Percentiles rank a stretch among this genome's conserved stretches.
phyloP scores from a whole-genome alignment of 805 yeast species.

The Sporopachydermia quercuum region DNA sequence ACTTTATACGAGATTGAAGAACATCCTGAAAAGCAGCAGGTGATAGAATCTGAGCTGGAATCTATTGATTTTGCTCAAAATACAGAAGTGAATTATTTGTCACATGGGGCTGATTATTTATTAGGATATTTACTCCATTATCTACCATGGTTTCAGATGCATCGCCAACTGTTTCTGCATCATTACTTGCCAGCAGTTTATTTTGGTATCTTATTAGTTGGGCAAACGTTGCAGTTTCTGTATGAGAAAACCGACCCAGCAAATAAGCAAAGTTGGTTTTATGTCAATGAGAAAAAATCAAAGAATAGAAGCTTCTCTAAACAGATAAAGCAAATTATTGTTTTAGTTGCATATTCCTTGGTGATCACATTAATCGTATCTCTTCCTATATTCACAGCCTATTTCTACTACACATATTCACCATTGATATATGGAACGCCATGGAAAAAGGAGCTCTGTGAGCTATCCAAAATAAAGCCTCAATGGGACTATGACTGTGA shows the following conservation, averaged over 20 bases:
- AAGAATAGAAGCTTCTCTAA: slow-evolving; percentile 15
- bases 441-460: slow-evolving; percentile 67
- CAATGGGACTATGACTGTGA: slow-evolving; percentile 88
- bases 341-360: slow-evolving; percentile 35
- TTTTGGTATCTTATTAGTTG: slow-evolving; percentile 67
- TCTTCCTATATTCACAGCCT: slow-evolving; percentile 34
- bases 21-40: no score
- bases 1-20: no score
- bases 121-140: slow-evolving; percentile 47
- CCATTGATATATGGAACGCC: slow-evolving; percentile 65
- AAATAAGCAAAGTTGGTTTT: slow-evolving; percentile 22
- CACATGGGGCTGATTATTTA: slow-evolving; percentile 25
- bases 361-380: no score
- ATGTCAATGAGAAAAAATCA: slow-evolving; percentile 19
- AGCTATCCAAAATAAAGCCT: slow-evolving; percentile 36
- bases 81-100: neutral
- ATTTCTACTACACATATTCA: slow-evolving; percentile 45
- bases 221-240: slow-evolving; percentile 32
- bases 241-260: neutral
- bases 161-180: slow-evolving; percentile 83
- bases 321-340: slow-evolving; percentile 25
- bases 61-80: slow-evolving; percentile 14
- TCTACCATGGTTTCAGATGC: slow-evolving; percentile 63
- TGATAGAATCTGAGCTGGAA: slow-evolving; percentile 4
- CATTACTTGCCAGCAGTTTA: slow-evolving; percentile 89